Evolutionary conservation across 768 basidiomycete species (phyloP).

Genomic region (Russula sp.): DNA sequence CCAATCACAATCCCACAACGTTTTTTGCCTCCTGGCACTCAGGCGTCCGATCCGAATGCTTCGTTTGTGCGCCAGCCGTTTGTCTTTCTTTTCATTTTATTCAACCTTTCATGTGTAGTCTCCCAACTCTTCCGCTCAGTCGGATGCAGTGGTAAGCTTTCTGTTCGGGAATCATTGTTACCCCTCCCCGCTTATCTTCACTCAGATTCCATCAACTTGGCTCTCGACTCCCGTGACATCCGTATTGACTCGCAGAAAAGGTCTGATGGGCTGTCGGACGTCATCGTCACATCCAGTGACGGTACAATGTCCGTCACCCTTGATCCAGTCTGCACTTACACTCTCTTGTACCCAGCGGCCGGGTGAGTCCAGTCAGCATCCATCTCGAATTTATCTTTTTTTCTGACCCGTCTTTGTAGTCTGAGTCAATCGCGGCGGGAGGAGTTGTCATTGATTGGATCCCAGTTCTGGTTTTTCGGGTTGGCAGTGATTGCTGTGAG

Average conservation of each 20-base stretch:
- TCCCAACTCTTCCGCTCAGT: background rate
- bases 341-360: conserved; percentile 22
- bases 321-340: conserved; percentile 16
- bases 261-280: conserved; percentile 4
- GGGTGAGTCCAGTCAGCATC: conserved; percentile 7
- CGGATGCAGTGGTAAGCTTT: conserved; percentile 1
- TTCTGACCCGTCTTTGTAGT: conserved; percentile 5
- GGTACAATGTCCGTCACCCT: conserved; percentile 6
- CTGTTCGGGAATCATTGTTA: background rate
- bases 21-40: background rate
- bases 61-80: background rate
- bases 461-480: conserved; percentile 30
- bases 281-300: conserved; percentile 10
- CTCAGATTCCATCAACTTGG: conserved; percentile 10
- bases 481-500: conserved; percentile 30
- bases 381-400: background rate
- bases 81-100: background rate
- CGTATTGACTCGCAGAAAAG: conserved; percentile 7
- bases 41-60: too few species aligned
- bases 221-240: background rate
- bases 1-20: conserved; percentile 34
- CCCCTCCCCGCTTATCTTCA: background rate
- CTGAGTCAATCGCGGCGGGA: conserved; percentile 20
- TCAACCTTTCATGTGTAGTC: background rate
- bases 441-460: conserved; percentile 24